Evolutionary conservation across 2,329 filamentous ascomycete species (phyloP).

Genomic region (Aspergillus sp.): DNA sequence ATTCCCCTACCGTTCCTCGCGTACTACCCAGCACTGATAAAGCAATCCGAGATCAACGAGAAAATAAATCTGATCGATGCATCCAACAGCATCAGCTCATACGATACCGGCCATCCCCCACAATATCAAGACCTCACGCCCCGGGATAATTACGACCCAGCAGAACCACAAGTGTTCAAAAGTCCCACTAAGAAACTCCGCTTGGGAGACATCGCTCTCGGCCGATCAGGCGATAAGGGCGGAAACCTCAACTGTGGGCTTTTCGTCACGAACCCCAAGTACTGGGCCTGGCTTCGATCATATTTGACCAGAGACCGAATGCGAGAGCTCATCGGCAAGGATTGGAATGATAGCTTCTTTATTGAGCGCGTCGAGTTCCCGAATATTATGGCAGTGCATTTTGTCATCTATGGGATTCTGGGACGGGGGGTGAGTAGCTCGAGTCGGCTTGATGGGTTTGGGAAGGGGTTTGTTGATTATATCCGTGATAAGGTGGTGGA

Average conservation of each 20-base stretch:
- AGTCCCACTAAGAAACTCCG: slow-evolving; percentile 33
- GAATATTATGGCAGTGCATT: slow-evolving; percentile 51
- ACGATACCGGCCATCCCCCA: slow-evolving; percentile 21
- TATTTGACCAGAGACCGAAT: slow-evolving; percentile 46
- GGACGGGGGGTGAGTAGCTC: slow-evolving; percentile 53
- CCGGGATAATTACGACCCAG: slow-evolving; percentile 25
- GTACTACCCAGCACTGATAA: slow-evolving; percentile 45
- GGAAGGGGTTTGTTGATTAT: slow-evolving; percentile 58
- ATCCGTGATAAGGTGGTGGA: slow-evolving; percentile 49
- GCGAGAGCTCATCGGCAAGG: slow-evolving; percentile 46
- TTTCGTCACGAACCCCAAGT: slow-evolving; percentile 29
- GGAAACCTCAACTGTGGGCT: slow-evolving; percentile 48
- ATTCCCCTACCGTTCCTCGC: slow-evolving; percentile 44
- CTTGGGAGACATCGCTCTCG: slow-evolving; percentile 49
- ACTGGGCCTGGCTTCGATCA: slow-evolving; percentile 41
- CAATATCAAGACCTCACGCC: slow-evolving; percentile 14
- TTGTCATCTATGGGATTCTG: slow-evolving; percentile 53
- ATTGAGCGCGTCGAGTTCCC: slow-evolving; percentile 54
- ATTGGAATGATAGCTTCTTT: slow-evolving; percentile 47
- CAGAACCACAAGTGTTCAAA: slow-evolving; percentile 22
- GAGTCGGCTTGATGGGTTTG: slow-evolving; percentile 51
- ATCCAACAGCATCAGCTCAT: slow-evolving; percentile 4
- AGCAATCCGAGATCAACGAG: slow-evolving; percentile 32
- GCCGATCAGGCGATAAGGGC: slow-evolving; percentile 46
- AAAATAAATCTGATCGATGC: slow-evolving; percentile 26